A percentile compares a stretch with the other conserved stretches of the same genome.
These are phyloP conservation scores for Hyphodiscus hymeniophilus DNA, from an alignment of 495 filamentous ascomycete species.

Conservation along the genomic window DNA sequence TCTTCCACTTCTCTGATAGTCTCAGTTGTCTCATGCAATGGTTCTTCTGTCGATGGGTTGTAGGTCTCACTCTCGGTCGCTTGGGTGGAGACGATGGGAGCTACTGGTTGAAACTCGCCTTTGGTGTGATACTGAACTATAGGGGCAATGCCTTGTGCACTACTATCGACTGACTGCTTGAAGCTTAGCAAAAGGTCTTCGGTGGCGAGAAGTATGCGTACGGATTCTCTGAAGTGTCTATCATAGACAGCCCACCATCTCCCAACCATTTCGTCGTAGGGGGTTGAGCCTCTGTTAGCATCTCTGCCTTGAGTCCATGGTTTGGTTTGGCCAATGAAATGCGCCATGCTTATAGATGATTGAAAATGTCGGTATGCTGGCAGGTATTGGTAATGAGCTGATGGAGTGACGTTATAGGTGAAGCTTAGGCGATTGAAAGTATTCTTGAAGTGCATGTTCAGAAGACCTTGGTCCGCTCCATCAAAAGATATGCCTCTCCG, in stretches of 20 bases:
- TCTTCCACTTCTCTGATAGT: conserved; percentile 9
- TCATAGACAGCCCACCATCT: conserved; percentile 94
- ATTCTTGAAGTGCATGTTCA: conserved; percentile 88
- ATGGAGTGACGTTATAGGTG: conserved; percentile 92
- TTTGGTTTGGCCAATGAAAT: conserved; percentile 89
- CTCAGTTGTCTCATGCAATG: conserved; percentile 16
- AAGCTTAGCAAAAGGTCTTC: conserved; percentile 1
- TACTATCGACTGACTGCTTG: conserved; percentile 16
- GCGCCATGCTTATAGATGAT: conserved; percentile 75
- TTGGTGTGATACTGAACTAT: conserved; percentile 43
- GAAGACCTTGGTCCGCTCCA: conserved; percentile 89
- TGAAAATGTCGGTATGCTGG: conserved; percentile 92
- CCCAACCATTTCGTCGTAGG: conserved; percentile 71
- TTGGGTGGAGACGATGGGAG: conserved; percentile 7
- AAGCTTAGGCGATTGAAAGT: conserved; percentile 84
- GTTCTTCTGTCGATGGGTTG: conserved; percentile 18
- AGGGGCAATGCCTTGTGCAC: conserved; percentile 22
- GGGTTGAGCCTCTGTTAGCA: conserved; percentile 42
- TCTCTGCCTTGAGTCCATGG: conserved; percentile 73
- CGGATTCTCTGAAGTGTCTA: conserved; percentile 59
- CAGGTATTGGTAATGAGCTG: conserved; percentile 88
- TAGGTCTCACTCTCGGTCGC: conserved; percentile 15
- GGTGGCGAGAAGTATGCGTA: conserved; percentile 26
- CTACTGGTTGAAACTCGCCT: conserved; percentile 40
- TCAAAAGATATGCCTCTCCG: conserved; percentile 88